Percentiles rank a stretch among this genome's conserved stretches.
Conservation (phyloP, 2,329 filamentous ascomycete genomes). For the Colletotrichum sp. region DNA sequence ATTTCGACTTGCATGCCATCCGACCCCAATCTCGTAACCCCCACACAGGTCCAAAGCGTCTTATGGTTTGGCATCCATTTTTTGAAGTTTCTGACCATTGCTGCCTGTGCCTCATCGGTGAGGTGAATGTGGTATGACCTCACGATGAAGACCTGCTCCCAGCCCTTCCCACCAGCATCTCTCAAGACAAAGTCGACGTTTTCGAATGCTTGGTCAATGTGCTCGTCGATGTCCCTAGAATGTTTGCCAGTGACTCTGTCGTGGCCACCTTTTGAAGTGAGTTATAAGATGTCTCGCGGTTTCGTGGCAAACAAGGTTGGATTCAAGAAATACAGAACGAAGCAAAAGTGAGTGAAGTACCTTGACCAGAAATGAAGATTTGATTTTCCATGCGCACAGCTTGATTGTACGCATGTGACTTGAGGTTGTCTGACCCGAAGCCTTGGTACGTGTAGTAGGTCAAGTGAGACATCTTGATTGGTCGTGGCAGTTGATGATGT, state of each 20-base stretch:
- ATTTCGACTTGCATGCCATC: background rate
- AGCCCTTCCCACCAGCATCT: background rate
- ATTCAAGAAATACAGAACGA: background rate
- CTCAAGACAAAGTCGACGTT: background rate
- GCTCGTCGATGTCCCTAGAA: background rate
- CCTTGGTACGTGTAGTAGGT: background rate
- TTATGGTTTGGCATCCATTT: background rate
- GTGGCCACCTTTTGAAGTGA: background rate
- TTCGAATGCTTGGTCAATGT: background rate
- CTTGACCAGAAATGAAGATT: background rate
- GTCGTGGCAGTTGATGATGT: accelerated
- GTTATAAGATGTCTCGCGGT: background rate
- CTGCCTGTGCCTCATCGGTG: background rate
- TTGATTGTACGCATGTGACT: background rate
- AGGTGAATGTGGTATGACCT: background rate
- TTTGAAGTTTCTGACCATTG: background rate
- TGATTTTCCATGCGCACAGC: background rate
- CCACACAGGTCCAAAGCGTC: background rate
- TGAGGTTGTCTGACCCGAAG: background rate
- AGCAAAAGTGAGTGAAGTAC: background rate
- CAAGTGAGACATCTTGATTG: background rate
- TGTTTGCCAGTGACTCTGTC: background rate
- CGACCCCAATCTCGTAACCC: background rate
- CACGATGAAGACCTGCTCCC: background rate
- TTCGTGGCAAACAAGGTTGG: background rate